Conservation (phyloP, 2,329 filamentous ascomycete species). For the Colletotrichum sp. region DNA sequence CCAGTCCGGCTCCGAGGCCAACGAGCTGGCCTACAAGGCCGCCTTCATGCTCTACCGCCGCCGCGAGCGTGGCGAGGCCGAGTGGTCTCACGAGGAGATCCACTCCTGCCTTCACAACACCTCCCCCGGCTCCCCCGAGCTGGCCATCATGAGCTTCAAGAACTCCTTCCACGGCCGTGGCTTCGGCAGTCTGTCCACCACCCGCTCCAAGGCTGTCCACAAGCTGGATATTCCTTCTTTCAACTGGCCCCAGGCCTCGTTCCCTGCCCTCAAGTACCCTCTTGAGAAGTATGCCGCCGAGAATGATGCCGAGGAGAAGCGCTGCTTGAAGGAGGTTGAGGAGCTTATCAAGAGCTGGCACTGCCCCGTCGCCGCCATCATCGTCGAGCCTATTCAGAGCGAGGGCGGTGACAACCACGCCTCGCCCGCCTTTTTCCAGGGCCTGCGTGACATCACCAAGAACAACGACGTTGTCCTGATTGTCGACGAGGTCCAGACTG, state of each 20-base stretch:
- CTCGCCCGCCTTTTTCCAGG: constrained; percentile 78
- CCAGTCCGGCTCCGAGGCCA: constrained; percentile 80
- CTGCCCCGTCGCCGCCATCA: constrained; percentile 74
- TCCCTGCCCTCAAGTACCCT: constrained; percentile 80
- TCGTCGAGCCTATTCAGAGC: constrained; percentile 82
- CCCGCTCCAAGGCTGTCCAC: constrained; percentile 82
- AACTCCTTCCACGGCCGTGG: constrained; percentile 82
- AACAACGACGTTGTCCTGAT: constrained; percentile 76
- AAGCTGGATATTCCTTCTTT: constrained; percentile 90
- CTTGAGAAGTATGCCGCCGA: constrained; percentile 72
- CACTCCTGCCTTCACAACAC: constrained; percentile 73
- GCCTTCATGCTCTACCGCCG: constrained; percentile 84
- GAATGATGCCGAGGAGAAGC: constrained; percentile 74
- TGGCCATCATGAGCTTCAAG: constrained; percentile 81
- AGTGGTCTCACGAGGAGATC: constrained; percentile 75
- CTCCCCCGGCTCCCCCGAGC: constrained; percentile 72
- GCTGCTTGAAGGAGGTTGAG: constrained; percentile 77
- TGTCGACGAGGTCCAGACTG: constrained; percentile 83
- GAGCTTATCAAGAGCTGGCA: constrained; percentile 69
- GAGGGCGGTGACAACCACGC: constrained; percentile 88
- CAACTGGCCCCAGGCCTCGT: constrained; percentile 84
- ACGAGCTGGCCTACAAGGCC: constrained; percentile 86
- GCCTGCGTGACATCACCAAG: constrained; percentile 73
- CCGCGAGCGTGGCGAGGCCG: constrained; percentile 72
- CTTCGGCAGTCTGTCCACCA: constrained; percentile 79